Conservation (phyloP, 257 asterid species). For the Leonotis leonurus region DNA sequence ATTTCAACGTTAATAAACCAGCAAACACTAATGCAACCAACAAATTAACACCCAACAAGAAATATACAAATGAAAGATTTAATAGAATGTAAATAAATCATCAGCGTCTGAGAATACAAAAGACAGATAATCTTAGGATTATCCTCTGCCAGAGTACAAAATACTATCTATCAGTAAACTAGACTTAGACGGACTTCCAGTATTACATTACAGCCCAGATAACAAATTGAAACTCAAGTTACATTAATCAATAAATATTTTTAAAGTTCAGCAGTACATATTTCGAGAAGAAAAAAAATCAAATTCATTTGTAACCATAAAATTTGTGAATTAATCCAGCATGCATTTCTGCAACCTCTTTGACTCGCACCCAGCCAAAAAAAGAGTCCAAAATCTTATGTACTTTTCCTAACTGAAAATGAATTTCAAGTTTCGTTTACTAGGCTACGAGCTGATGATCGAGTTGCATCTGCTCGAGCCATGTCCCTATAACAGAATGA, state of each 20-base stretch:
- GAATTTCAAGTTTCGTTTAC: conserved; percentile 31
- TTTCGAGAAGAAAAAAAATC: not conserved
- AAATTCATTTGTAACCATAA: conserved; percentile 7
- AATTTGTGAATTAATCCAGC: too few relatives aligned
- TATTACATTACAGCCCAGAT: conserved; percentile 45
- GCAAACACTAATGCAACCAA: too few relatives aligned
- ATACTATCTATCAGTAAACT: conserved; percentile 23
- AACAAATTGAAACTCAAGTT: conserved; percentile 30
- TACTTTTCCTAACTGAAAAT: conserved; percentile 34
- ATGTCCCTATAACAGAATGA: conserved; percentile 74
- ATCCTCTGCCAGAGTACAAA: conserved; percentile 28
- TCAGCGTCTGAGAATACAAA: not conserved
- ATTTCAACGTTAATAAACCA: too few relatives aligned
- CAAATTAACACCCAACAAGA: too few relatives aligned
- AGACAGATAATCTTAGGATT: conserved; percentile 15
- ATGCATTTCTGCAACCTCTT: conserved; percentile 8
- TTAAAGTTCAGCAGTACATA: conserved; percentile 40
- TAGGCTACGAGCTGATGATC: conserved; percentile 78
- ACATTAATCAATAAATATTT: too few relatives aligned
- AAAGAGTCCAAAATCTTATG: conserved; percentile 41
- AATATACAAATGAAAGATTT: conserved; percentile 10
- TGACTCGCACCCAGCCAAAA: conserved; percentile 22
- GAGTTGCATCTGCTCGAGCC: conserved; percentile 96
- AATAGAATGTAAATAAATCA: conserved; percentile 20
- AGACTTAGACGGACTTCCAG: conserved; percentile 21